A percentile compares a stretch with the other conserved stretches of the same genome.
Conservation (phyloP, 331 rosid species). For the Pyracantha coccinea region DNA sequence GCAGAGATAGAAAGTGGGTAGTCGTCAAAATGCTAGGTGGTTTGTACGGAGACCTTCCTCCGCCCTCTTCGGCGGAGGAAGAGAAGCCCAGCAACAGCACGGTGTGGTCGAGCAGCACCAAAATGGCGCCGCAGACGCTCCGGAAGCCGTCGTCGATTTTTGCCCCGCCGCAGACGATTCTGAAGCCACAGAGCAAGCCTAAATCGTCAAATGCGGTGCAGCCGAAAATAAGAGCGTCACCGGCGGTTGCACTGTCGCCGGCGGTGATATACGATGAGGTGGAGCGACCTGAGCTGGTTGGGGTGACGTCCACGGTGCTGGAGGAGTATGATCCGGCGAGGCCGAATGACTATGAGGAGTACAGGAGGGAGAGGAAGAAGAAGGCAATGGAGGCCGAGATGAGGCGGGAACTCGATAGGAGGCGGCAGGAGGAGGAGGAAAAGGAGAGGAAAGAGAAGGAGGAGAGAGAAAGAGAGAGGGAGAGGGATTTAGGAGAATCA, state of each 20-base stretch:
- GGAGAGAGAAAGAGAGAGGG: conserved; percentile 26
- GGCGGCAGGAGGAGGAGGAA: conserved; percentile 86
- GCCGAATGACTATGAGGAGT: conserved; percentile 95
- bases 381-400: conserved; percentile 73
- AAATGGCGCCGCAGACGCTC: conserved; percentile 96
- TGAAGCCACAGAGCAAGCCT: conserved; percentile 52
- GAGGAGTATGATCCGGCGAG: conserved; percentile 97
- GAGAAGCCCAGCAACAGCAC: conserved; percentile 70
- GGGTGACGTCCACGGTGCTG: conserved; percentile 68
- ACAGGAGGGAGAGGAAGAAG: conserved; percentile 71
- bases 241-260: conserved; percentile 14
- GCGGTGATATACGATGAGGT: conserved; percentile 25
- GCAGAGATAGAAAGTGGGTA: neutral
- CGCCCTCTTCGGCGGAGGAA: conserved; percentile 89
- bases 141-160: conserved; percentile 67
- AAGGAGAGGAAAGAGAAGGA: conserved; percentile 39
- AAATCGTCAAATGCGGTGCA: conserved; percentile 20
- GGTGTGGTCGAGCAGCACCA: conserved; percentile 88
- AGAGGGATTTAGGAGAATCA: conserved; percentile 30
- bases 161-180: conserved; percentile 67
- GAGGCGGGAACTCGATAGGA: conserved; percentile 63
- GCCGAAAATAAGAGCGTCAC: conserved; percentile 12
- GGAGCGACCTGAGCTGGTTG: conserved; percentile 66
- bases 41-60: conserved; percentile 93
- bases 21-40: conserved; percentile 74